Evolutionary conservation across 257 asterid species (phyloP).

Genomic region (Capsicum rhomboideum): DNA sequence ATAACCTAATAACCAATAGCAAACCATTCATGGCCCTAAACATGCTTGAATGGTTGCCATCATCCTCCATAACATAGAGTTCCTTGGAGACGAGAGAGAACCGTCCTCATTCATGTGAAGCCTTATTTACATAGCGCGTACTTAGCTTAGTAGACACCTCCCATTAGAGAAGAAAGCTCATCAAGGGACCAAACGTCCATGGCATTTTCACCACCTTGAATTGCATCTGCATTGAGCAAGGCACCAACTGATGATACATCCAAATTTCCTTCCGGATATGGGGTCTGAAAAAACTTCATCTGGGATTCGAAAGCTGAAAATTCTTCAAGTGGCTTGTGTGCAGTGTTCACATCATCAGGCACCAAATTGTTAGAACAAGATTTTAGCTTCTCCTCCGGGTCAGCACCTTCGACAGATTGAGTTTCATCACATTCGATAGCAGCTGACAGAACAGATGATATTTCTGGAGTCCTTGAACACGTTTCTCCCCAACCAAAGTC

Average conservation of each 20-base stretch:
- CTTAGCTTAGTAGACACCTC: conserved; percentile 37
- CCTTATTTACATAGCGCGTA: conserved; percentile 54
- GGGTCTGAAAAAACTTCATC: conserved; percentile 55
- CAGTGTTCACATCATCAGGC: conserved; percentile 12
- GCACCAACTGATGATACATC: conserved; percentile 58
- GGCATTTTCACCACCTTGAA: conserved; percentile 43
- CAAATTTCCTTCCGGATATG: conserved; percentile 55
- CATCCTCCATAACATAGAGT: not conserved
- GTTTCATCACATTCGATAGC: conserved; percentile 44
- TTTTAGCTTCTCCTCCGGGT: conserved; percentile 43
- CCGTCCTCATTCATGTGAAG: conserved; percentile 38
- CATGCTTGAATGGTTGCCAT: conserved; percentile 22
- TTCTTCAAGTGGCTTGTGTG: conserved; percentile 27
- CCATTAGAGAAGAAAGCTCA: conserved; percentile 47
- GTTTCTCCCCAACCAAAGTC: conserved; percentile 73
- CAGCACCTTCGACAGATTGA: conserved; percentile 30
- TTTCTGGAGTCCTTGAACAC: conserved; percentile 60
- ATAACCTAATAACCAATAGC: conserved; percentile 18
- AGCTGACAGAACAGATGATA: conserved; percentile 55
- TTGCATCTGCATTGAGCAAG: conserved; percentile 45
- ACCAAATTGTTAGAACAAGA: conserved; percentile 17
- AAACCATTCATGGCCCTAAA: not conserved
- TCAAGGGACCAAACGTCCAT: conserved; percentile 73
- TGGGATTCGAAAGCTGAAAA: conserved; percentile 43
- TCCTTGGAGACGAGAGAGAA: not conserved